Evolutionary conservation across 345 rosid species (phyloP), one percentile per base, ranked within the genome.

Genomic region (Brassica napus): DNA sequence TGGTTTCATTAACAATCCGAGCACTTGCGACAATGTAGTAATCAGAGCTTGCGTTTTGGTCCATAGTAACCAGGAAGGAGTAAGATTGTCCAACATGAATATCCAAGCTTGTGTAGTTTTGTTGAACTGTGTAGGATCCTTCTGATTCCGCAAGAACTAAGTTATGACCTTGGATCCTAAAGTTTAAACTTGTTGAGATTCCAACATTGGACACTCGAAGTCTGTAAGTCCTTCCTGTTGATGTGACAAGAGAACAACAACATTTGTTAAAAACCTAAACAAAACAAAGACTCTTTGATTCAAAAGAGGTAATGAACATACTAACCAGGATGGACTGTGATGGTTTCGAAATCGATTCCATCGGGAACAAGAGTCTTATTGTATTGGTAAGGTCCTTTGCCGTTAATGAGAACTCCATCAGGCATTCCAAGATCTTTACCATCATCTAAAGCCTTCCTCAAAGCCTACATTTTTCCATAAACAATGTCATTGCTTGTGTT

Each of bases 21-120:
- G 99, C 97, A 35, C 99, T 96, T 3, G 98, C 99, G 24, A 96
- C 97, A 86, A 96, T 89, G 86, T 96, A 96, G 89, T 96, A 96
- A 83, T 96, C 99, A 26, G 88, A 24, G 80, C 99, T 96, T 15
- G 99, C 97, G 24, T 96, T 96, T 84, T 96, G 97, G 83, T 96
- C 99, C 90, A 85, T 96, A 34, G 97, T 90, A 69, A 96, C 87
- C 79, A 96, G 83, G 77, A 96, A 96, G 0, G 99, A 92, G 81
- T 82, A 96, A 16, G 99, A 85, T 65, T 96, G 99, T 5, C 98
- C 99, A 23, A 93, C 97, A 23, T 93, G 98, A 76, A 96, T 93
- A 85, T 96, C 99, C 86, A 96, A 89, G 80, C 95, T 96, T 60
- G 98, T 90, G 82, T 96, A 93, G 73, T 96, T 96, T 81, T 96